These are phyloP conservation scores for Sordaria brevicollis DNA, from an alignment of 495 filamentous ascomycete genomes.

Conservation along the genomic window DNA sequence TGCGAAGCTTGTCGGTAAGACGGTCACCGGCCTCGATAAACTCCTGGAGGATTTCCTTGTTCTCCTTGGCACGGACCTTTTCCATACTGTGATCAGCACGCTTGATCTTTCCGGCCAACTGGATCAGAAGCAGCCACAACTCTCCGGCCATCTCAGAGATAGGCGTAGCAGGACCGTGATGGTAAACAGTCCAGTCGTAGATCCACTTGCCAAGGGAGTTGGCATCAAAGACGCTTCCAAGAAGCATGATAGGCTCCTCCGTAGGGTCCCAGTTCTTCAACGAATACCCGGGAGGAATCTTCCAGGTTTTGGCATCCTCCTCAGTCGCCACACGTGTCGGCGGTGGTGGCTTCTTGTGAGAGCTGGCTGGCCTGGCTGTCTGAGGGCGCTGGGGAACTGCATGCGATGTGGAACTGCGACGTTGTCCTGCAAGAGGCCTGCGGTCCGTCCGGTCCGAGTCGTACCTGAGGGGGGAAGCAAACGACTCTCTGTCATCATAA, in stretches of 20 bases:
- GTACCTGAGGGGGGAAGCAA: slow-evolving; percentile 30
- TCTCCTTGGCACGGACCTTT: slow-evolving; percentile 59
- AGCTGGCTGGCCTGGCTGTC: slow-evolving; percentile 31
- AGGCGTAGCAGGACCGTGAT: slow-evolving; percentile 73
- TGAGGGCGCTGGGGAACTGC: slow-evolving; percentile 28
- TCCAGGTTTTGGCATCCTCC: slow-evolving; percentile 66
- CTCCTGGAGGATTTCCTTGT: slow-evolving; percentile 74
- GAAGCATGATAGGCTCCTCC: slow-evolving; percentile 81
- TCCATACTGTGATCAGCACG: slow-evolving; percentile 73
- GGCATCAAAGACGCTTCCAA: slow-evolving; percentile 94
- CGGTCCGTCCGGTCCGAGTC: slow-evolving; percentile 26
- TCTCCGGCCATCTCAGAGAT: slow-evolving; percentile 91
- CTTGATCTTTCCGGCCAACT: slow-evolving; percentile 93
- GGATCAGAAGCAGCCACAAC: slow-evolving; percentile 89
- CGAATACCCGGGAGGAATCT: slow-evolving; percentile 86
- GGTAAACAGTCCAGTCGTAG: slow-evolving; percentile 98
- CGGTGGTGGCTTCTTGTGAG: slow-evolving; percentile 26
- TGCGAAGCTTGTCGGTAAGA: slow-evolving; percentile 76
- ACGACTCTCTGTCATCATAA: slow-evolving; percentile 30
- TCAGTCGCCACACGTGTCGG: slow-evolving; percentile 64
- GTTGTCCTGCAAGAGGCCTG: slow-evolving; percentile 25
- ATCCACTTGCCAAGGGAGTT: slow-evolving; percentile 98
- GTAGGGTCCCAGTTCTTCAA: slow-evolving; percentile 98
- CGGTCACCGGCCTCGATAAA: slow-evolving; percentile 89
- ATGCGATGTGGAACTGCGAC: slow-evolving; percentile 30